Conservation (phyloP, 2,329 filamentous ascomycete genomes). For the Colletotrichum cuscutae region DNA sequence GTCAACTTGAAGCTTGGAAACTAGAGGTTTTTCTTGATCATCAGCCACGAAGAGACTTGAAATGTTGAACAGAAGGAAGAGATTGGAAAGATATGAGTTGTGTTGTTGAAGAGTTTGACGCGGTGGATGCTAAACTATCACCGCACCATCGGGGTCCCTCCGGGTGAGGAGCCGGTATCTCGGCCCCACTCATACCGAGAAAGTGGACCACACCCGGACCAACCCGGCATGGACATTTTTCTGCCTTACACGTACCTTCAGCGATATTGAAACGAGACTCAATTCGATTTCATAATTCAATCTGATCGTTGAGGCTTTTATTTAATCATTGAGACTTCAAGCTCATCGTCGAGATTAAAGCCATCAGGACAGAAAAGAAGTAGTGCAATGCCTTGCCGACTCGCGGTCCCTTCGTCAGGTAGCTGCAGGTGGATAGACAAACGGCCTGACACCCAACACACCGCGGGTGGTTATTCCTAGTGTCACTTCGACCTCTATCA, state of each 20-base stretch:
- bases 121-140: background rate
- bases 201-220: background rate
- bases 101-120: background rate
- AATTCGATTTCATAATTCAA: no score
- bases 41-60: background rate
- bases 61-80: background rate
- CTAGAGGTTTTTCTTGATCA: background rate
- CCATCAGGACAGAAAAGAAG: no score
- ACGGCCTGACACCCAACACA: no score
- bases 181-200: background rate
- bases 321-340: background rate
- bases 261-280: no score
- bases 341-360: no score
- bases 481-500: no score
- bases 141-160: no score
- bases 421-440: no score
- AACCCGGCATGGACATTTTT: background rate
- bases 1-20: background rate
- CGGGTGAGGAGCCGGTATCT: no score
- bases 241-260: no score
- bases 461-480: fast-evolving
- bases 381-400: no score
- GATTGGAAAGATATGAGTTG: background rate
- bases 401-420: no score
- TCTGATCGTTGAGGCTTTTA: background rate